Evolutionary conservation across 1,284 basidiomycete species (phyloP).

Genomic region (Pterulicium gracile): DNA sequence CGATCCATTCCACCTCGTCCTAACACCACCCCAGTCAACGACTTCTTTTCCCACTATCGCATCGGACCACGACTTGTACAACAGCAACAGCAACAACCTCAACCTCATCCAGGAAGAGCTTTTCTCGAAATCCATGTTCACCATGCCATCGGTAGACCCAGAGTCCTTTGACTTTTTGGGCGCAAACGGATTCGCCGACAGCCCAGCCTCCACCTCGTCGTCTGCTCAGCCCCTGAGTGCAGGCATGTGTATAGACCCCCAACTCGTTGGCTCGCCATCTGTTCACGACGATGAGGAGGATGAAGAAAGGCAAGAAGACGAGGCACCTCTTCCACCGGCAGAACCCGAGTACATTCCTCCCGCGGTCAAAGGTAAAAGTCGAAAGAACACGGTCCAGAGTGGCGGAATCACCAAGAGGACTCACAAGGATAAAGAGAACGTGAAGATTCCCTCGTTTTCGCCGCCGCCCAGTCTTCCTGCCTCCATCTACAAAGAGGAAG

Average conservation of each 20-base stretch:
- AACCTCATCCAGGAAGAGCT: not conserved
- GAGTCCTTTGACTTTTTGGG: not conserved
- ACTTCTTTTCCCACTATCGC: not conserved
- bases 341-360: constrained; percentile 23
- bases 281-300: not conserved
- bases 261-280: not conserved
- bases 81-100: not conserved
- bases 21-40: not conserved
- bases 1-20: not conserved
- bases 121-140: not conserved
- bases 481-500: constrained; percentile 14
- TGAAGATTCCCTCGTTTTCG: constrained; percentile 4
- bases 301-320: not conserved
- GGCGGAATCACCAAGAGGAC: constrained; percentile 62
- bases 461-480: constrained; percentile 13
- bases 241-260: not conserved
- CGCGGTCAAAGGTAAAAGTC: constrained; percentile 43
- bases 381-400: constrained; percentile 60
- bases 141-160: not conserved
- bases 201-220: not conserved
- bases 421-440: constrained; percentile 26
- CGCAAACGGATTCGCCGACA: not conserved
- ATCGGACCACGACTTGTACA: not conserved
- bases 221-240: not conserved
- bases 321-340: not conserved